These are phyloP conservation scores for Drechslerella coelobrocha DNA, from an alignment of 2,329 filamentous ascomycete genomes.

Conservation along the genomic window DNA sequence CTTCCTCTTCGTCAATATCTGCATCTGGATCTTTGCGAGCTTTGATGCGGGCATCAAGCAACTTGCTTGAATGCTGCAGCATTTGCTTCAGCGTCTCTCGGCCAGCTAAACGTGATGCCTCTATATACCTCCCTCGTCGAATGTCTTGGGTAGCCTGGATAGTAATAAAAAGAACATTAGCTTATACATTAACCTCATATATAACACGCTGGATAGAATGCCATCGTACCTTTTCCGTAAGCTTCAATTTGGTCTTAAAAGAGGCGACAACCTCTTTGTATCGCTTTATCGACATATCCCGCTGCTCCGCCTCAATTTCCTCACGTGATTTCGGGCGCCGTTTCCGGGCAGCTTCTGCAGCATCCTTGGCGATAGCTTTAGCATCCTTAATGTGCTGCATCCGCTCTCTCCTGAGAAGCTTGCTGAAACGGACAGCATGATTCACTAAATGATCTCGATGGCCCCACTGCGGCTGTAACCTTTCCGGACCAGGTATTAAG, in stretches of 20 bases:
- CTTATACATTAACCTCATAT: background rate
- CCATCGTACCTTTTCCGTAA: slow-evolving; percentile 40
- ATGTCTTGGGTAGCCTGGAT: slow-evolving; percentile 56
- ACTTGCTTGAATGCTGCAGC: slow-evolving; percentile 63
- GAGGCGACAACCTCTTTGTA: slow-evolving; percentile 73
- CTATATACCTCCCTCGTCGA: slow-evolving; percentile 57
- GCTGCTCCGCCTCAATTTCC: slow-evolving; percentile 80
- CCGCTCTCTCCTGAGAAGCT: slow-evolving; percentile 79
- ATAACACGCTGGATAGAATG: background rate
- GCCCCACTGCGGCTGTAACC: slow-evolving; percentile 80
- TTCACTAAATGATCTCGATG: slow-evolving; percentile 83
- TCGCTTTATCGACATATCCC: slow-evolving; percentile 69
- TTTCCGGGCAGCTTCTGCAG: slow-evolving; percentile 75
- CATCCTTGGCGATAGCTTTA: slow-evolving; percentile 53
- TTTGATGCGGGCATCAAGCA: slow-evolving; percentile 61
- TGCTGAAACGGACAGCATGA: slow-evolving; percentile 80
- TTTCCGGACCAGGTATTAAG: slow-evolving; percentile 70
- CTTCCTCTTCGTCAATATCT: slow-evolving; percentile 42
- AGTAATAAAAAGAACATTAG: slow-evolving; percentile 3
- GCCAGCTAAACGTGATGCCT: slow-evolving; percentile 63
- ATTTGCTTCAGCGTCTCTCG: slow-evolving; percentile 63
- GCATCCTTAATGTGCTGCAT: slow-evolving; percentile 75
- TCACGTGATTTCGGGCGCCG: slow-evolving; percentile 78
- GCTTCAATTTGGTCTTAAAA: slow-evolving; percentile 46
- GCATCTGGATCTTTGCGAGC: slow-evolving; percentile 54